These are phyloP conservation scores for Dalbergia cochinchinensis DNA, from an alignment of 306 rosid genomes.

Conservation along the genomic window DNA sequence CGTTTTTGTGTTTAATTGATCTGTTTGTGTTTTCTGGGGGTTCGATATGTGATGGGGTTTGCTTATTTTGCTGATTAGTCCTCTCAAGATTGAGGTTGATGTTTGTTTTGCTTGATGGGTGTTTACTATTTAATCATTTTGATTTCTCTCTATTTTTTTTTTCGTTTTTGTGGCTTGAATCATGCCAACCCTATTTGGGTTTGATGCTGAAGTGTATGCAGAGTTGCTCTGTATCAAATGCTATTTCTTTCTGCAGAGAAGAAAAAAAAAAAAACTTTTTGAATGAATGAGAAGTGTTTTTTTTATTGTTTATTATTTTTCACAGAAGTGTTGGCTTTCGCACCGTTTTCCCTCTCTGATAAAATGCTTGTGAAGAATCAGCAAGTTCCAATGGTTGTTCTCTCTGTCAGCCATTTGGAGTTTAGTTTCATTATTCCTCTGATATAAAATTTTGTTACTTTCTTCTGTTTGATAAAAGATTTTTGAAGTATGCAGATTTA, in stretches of 20 bases:
- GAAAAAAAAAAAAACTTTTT: background rate
- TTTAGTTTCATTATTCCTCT: background rate
- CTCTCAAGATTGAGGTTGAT: slow-evolving; percentile 39
- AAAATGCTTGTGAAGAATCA: slow-evolving; percentile 19
- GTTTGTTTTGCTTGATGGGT: slow-evolving; percentile 54
- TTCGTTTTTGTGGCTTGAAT: slow-evolving; percentile 14
- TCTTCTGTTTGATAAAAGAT: slow-evolving; percentile 18
- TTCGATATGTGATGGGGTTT: slow-evolving; percentile 47
- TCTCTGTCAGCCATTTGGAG: background rate
- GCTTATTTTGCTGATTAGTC: slow-evolving; percentile 43
- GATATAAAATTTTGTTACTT: background rate
- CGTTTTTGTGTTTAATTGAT: slow-evolving; percentile 46
- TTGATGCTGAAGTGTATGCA: slow-evolving; percentile 23
- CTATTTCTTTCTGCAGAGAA: slow-evolving; percentile 24
- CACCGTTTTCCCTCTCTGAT: slow-evolving; percentile 10
- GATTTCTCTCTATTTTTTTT: slow-evolving; percentile 27
- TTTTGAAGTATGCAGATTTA: slow-evolving; percentile 17
- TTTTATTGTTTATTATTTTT: background rate
- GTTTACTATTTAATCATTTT: slow-evolving; percentile 45
- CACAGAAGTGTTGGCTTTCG: slow-evolving; percentile 16
- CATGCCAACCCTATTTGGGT: slow-evolving; percentile 47
- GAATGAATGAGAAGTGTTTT: background rate
- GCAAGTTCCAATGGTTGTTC: slow-evolving; percentile 37
- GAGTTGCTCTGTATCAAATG: slow-evolving; percentile 36
- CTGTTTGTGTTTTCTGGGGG: slow-evolving; percentile 41